Evolutionary conservation across 1,139 yeast species (phyloP).

Genomic region (Pichia sp.): DNA sequence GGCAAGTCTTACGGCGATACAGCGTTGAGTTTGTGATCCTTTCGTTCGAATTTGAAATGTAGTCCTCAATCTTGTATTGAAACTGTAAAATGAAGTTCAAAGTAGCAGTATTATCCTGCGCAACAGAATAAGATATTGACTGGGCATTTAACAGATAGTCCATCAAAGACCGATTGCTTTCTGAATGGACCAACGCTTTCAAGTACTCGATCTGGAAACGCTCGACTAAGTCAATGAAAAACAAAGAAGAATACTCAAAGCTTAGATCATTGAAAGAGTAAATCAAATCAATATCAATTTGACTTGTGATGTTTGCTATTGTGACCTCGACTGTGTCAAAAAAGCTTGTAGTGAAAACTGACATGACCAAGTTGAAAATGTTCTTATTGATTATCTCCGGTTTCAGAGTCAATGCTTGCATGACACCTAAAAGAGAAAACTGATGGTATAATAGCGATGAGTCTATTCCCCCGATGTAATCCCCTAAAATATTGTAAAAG

Average conservation of each 20-base stretch:
- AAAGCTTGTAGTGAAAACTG: constrained; percentile 38
- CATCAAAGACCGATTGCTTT: constrained; percentile 12
- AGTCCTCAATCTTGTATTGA: constrained; percentile 20
- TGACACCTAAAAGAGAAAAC: constrained; percentile 43
- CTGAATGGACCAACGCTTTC: constrained; percentile 17
- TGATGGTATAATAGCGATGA: constrained; percentile 35
- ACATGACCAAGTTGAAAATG: constrained; percentile 38
- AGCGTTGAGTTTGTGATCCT: constrained; percentile 23
- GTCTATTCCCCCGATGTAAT: constrained; percentile 32
- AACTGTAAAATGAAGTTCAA: constrained; percentile 30
- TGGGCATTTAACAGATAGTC: constrained; percentile 18
- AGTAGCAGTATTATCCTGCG: constrained; percentile 18
- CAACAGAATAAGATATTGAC: constrained; percentile 12
- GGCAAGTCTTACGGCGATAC: constrained; percentile 35
- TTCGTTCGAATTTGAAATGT: constrained; percentile 24
- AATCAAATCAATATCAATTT: constrained; percentile 14
- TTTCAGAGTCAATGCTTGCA: constrained; percentile 40
- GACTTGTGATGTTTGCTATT: constrained; percentile 15
- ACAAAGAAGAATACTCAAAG: constrained; percentile 30
- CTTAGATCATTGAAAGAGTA: constrained; percentile 23
- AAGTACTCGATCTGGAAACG: constrained; percentile 25
- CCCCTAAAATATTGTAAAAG: constrained; percentile 17
- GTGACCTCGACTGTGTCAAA: constrained; percentile 22
- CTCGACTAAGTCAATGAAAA: constrained; percentile 26
- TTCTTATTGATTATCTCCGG: constrained; percentile 35